phyloP scores from a whole-genome alignment of 2,329 filamentous ascomycete species.

The Cercospora brassicicola region DNA sequence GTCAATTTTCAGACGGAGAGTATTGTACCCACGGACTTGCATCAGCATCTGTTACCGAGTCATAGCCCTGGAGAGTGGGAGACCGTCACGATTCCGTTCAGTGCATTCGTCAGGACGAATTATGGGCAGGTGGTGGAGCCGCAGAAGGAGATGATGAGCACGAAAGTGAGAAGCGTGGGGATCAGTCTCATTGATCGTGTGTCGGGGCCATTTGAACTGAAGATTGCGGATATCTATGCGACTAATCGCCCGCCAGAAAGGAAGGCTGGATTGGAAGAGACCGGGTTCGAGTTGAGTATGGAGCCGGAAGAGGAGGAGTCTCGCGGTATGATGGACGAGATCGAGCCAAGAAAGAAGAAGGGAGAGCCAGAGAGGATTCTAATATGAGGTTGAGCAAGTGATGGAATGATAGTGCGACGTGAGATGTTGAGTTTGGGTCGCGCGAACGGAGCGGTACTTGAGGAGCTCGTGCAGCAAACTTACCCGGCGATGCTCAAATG shows the following conservation, averaged over 20 bases:
- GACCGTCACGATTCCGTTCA: constrained; percentile 86
- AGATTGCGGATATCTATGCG: constrained; percentile 84
- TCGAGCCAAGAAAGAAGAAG: constrained; percentile 35
- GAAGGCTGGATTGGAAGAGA: constrained; percentile 36
- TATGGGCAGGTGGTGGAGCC: constrained; percentile 89
- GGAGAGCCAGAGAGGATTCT: constrained; percentile 41
- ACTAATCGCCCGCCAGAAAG: constrained; percentile 63
- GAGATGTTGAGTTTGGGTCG: background rate
- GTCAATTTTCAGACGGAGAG: constrained; percentile 95
- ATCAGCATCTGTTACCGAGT: constrained; percentile 86
- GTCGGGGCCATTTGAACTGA: constrained; percentile 83
- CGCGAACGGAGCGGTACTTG: background rate
- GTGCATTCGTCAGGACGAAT: constrained; percentile 93
- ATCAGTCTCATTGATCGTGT: constrained; percentile 86
- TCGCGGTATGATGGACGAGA: constrained; percentile 36
- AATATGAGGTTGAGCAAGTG: constrained; percentile 23
- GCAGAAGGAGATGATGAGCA: constrained; percentile 82
- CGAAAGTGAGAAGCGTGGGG: constrained; percentile 81
- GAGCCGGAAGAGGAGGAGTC: constrained; percentile 22
- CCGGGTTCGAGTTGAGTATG: constrained; percentile 33
- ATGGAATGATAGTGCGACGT: background rate
- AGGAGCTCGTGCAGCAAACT: background rate
- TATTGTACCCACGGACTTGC: constrained; percentile 89
- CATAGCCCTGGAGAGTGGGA: constrained; percentile 85
- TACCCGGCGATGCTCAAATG: background rate